Percentiles rank a stretch among this genome's conserved stretches.
Conservation (phyloP, 305 asterid species). For the Plantago coronopus region DNA sequence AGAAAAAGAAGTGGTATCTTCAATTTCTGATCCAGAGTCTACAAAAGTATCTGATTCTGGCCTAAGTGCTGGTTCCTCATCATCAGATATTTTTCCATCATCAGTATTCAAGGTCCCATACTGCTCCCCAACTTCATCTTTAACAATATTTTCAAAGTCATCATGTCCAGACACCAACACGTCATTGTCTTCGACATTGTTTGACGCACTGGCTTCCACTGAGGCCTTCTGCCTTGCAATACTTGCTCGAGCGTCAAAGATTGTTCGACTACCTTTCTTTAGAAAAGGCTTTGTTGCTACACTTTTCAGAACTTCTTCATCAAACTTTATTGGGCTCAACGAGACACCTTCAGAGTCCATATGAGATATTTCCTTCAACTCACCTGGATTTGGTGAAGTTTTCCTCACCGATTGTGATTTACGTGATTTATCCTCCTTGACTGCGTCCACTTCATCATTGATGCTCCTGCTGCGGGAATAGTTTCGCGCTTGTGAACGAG, state of each 20-base stretch:
- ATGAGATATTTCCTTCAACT: constrained; percentile 37
- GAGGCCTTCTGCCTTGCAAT: constrained; percentile 43
- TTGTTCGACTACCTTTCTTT: constrained; percentile 58
- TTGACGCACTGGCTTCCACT: constrained; percentile 31
- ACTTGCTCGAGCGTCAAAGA: constrained; percentile 41
- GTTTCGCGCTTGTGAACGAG: constrained; percentile 57
- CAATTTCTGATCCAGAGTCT: constrained; percentile 69
- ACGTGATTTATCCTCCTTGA: constrained; percentile 67
- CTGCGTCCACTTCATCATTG: constrained; percentile 45
- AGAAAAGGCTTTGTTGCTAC: constrained; percentile 52
- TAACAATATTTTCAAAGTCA: constrained; percentile 29
- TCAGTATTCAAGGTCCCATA: constrained; percentile 37
- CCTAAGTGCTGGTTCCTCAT: constrained; percentile 38
- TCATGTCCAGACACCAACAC: constrained; percentile 44
- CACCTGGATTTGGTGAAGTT: constrained; percentile 48
- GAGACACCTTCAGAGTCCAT: constrained; percentile 45
- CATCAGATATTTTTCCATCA: constrained; percentile 29
- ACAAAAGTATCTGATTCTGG: constrained; percentile 40
- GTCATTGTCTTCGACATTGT: constrained; percentile 43
- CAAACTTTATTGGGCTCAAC: constrained; percentile 42
- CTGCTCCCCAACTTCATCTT: constrained; percentile 51
- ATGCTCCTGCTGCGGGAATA: constrained; percentile 62
- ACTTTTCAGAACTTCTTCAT: constrained; percentile 44
- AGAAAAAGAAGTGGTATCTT: constrained; percentile 43
- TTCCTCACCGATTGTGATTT: constrained; percentile 53